Evolutionary conservation across 116 monocot species (phyloP), one percentile per base, ranked within the genome.

Genomic region (Iris pallida): DNA sequence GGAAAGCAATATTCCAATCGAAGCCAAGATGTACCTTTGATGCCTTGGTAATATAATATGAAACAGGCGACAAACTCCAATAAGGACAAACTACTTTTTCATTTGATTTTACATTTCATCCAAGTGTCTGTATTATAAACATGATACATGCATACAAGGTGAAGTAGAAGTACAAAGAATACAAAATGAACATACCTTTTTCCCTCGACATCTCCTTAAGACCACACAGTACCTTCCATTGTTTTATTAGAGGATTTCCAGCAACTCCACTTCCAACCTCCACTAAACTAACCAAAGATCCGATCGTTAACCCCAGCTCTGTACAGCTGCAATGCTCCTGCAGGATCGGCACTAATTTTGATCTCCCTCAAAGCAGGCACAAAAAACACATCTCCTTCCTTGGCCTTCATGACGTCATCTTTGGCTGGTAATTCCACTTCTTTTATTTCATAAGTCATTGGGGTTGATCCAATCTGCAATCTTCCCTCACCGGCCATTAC

Each of bases 271-370:
- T 42, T 60, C 60, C 14, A 6, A 41, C 42, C 10, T 41, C 3
- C 13, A 14, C 42, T 14, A 66, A 53, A 18, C 66, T 66, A 66
- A 5, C 52, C 52, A 42, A 90, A 84, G 55, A 88, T 71, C 63
- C 68, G 77, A 66, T 65, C 77, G 58, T 92, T 92, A 11, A 92
- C 88, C 4, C 92, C 92, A 57, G 97, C 97, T 81, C 92, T 77
- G 61, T 83, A 97, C 44, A 97, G 19, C 59, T 82, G 79, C 65
- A 92, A 49, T 42, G 47, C 15, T 20, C 69, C 77, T 60, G 16
- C 43, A 63, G 48, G 18, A 52, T 64, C 59, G 60, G 89, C 75
- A 68, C 46, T 75, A 4, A 92, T 14, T 11, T 20, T 73, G 12
- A 85, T 69, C 73, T 83, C 83, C 67, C 52, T 63, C 41, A 68